These are phyloP conservation scores for Chaetothyriales sp. DNA, from an alignment of 2,329 filamentous ascomycete genomes.

Conservation along the genomic window DNA sequence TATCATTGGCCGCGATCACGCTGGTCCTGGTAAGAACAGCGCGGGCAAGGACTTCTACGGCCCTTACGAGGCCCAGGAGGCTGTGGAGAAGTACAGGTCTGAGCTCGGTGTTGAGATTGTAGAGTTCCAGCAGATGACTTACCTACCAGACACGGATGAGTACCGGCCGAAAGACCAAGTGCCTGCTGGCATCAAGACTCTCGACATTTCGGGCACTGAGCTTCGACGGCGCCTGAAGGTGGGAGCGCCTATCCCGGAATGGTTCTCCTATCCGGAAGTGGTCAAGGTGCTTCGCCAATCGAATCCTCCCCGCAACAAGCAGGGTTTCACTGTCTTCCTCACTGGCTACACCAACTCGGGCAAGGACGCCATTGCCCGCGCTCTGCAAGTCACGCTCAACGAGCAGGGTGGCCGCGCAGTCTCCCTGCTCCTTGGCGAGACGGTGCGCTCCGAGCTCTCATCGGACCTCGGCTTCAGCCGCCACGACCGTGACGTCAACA, in stretches of 20 bases:
- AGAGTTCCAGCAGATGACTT: slow-evolving; percentile 99
- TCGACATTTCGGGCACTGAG: slow-evolving; percentile 79
- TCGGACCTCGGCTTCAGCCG: slow-evolving; percentile 90
- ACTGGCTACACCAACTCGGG: slow-evolving; percentile 94
- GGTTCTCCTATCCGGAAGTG: slow-evolving; percentile 99
- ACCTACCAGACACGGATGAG: slow-evolving; percentile 92
- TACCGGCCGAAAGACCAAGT: slow-evolving; percentile 91
- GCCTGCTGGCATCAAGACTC: slow-evolving; percentile 64
- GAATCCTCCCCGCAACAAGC: slow-evolving; percentile 76
- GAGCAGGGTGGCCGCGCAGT: slow-evolving; percentile 93
- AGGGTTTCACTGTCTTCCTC: slow-evolving; percentile 97
- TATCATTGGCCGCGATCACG: slow-evolving; percentile 97
- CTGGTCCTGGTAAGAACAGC: slow-evolving; percentile 95
- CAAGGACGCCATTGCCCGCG: slow-evolving; percentile 92
- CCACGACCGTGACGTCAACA: slow-evolving; percentile 87
- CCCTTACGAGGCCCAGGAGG: slow-evolving; percentile 91
- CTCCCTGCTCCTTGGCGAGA: slow-evolving; percentile 88
- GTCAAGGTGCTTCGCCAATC: slow-evolving; percentile 92
- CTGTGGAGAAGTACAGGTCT: slow-evolving; percentile 88
- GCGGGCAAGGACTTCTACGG: slow-evolving; percentile 95
- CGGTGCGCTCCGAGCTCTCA: slow-evolving; percentile 81
- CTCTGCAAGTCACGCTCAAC: slow-evolving; percentile 92
- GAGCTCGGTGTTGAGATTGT: slow-evolving; percentile 98
- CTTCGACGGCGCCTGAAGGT: slow-evolving; percentile 82
- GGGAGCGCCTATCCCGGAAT: slow-evolving; percentile 90